A percentile compares a stretch with the other conserved stretches of the same genome.
These are phyloP conservation scores for Beauveria pseudobassiana DNA, from an alignment of 2,329 filamentous ascomycete genomes.

Conservation along the genomic window DNA sequence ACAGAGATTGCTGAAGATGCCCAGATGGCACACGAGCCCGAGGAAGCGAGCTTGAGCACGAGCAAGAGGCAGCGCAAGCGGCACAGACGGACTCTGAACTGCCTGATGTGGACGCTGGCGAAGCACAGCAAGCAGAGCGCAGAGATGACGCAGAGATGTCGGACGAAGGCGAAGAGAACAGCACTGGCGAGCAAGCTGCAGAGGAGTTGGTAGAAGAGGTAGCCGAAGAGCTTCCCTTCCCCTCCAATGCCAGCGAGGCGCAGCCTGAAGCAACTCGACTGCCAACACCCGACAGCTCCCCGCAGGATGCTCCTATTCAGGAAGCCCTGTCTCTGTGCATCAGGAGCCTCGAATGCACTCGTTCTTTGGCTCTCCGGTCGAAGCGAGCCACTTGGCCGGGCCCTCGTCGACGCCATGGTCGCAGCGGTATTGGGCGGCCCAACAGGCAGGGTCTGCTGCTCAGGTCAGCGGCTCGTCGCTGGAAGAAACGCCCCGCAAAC, in stretches of 20 bases:
- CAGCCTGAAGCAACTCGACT: not conserved
- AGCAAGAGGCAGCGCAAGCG: not conserved
- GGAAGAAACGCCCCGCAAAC: constrained; percentile 29
- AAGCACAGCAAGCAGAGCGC: not conserved
- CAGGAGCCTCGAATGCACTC: not conserved
- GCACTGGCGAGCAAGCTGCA: constrained; percentile 10
- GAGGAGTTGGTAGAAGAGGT: constrained; percentile 14
- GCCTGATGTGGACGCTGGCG: not conserved
- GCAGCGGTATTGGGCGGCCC: not conserved
- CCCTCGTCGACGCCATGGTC: not conserved
- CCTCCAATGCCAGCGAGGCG: not conserved
- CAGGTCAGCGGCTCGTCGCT: constrained; percentile 10
- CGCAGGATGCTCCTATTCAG: not conserved
- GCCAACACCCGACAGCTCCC: not conserved
- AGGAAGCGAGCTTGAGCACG: not conserved
- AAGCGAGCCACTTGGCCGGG: not conserved
- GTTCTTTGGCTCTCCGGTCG: not conserved
- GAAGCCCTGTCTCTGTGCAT: not conserved
- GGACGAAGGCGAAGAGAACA: not conserved
- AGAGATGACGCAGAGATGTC: constrained; percentile 7
- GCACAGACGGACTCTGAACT: not conserved
- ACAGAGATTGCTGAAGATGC: not conserved
- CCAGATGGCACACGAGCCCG: not conserved
- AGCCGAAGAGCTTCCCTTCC: constrained; percentile 12
- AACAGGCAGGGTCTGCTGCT: constrained; percentile 2